These are phyloP conservation scores for Xylariales sp. DNA, from an alignment of 2,329 filamentous ascomycete genomes.

Conservation along the genomic window DNA sequence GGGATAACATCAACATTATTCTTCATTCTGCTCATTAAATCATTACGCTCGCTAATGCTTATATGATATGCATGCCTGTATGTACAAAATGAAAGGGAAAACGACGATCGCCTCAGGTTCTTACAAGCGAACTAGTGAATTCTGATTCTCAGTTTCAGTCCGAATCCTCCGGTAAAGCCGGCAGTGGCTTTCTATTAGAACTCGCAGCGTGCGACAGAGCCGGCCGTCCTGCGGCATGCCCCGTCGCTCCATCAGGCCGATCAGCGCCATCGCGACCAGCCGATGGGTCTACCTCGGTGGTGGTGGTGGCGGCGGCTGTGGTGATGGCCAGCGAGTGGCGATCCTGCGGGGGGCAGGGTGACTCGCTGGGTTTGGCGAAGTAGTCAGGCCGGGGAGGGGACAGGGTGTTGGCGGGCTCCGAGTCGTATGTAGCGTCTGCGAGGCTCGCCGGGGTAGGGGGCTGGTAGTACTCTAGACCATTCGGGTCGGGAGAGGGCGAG, in stretches of 20 bases:
- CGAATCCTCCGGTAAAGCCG: slow-evolving; percentile 34
- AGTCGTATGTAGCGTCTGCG: slow-evolving; percentile 26
- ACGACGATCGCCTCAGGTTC: too few relatives aligned
- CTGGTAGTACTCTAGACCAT: slow-evolving; percentile 11
- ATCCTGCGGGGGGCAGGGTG: slow-evolving; percentile 4
- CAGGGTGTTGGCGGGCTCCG: slow-evolving; percentile 22
- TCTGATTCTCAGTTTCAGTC: too few relatives aligned
- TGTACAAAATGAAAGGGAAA: too few relatives aligned
- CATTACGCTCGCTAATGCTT: too few relatives aligned
- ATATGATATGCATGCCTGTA: too few relatives aligned
- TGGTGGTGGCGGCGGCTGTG: not conserved
- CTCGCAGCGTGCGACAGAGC: slow-evolving; percentile 13
- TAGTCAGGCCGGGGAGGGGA: slow-evolving; percentile 14
- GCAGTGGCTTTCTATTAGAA: slow-evolving; percentile 38
- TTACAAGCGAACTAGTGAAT: too few relatives aligned
- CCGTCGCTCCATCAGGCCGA: not conserved
- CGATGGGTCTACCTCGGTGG: not conserved
- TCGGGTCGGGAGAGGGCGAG: slow-evolving; percentile 18
- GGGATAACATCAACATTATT: too few relatives aligned
- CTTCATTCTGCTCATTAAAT: too few relatives aligned
- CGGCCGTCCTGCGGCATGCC: slow-evolving; percentile 6
- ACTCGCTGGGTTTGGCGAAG: too few relatives aligned
- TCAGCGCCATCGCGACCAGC: not conserved
- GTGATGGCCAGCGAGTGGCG: not conserved
- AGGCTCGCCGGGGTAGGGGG: slow-evolving; percentile 21